phyloP scores from a whole-genome alignment of 2,329 filamentous ascomycete species.

The Sclerotiophoma versabilis region DNA sequence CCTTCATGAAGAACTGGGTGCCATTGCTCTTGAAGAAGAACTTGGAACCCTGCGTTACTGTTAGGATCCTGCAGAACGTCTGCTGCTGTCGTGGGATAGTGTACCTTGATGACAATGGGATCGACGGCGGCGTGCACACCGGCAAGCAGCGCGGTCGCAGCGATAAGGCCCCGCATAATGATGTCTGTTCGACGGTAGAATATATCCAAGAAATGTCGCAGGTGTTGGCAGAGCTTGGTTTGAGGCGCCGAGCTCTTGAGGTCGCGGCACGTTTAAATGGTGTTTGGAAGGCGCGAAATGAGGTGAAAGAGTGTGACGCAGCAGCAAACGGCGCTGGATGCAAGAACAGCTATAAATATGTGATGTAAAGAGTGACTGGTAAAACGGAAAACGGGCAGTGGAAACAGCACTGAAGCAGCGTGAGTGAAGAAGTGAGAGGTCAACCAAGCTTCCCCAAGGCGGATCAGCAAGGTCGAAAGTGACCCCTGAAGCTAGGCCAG shows the following conservation, averaged over 20 bases:
- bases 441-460: conserved; percentile 35
- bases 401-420: conserved; percentile 45
- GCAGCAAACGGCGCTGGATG: conserved; percentile 31
- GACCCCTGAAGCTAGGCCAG: conserved; percentile 36
- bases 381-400: conserved; percentile 37
- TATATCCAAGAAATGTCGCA: conserved; percentile 33
- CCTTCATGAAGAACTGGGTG: conserved; percentile 85
- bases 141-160: conserved; percentile 61
- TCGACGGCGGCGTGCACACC: conserved; percentile 64
- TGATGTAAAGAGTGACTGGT: conserved; percentile 40
- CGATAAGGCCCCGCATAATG: conserved; percentile 63
- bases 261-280: conserved; percentile 21
- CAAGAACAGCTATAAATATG: conserved; percentile 29
- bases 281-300: conserved; percentile 20
- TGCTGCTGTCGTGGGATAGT: conserved; percentile 15
- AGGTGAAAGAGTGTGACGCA: conserved; percentile 34
- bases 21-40: conserved; percentile 89
- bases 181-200: conserved; percentile 28
- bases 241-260: conserved; percentile 30
- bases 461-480: conserved; percentile 28
- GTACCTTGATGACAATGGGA: conserved; percentile 74
- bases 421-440: conserved; percentile 40
- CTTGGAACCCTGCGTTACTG: conserved; percentile 69
- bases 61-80: conserved; percentile 14
- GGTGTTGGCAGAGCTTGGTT: conserved; percentile 37